Percentiles rank a stretch among this genome's conserved stretches.
These are phyloP conservation scores for Apiospora rasikravindrae DNA, from an alignment of 2,329 filamentous ascomycete genomes.

Conservation along the genomic window DNA sequence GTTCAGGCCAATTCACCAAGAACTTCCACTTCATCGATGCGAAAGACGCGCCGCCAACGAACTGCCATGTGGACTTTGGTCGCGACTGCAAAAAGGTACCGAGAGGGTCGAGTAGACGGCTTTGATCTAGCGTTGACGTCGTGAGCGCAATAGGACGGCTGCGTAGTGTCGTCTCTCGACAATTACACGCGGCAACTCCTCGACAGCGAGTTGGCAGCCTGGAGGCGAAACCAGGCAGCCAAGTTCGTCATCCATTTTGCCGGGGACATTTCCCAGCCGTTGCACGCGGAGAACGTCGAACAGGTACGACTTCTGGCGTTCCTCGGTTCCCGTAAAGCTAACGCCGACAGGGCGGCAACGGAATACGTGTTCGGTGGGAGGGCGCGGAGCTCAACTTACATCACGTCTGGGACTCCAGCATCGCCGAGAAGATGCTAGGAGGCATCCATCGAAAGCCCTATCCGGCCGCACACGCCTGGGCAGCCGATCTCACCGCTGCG, in stretches of 20 bases:
- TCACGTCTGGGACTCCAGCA: constrained; percentile 74
- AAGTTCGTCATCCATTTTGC: constrained; percentile 74
- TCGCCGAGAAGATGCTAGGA: constrained; percentile 68
- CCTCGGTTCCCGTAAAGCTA: too few species aligned
- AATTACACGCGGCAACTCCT: constrained; percentile 65
- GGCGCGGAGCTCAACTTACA: constrained; percentile 67
- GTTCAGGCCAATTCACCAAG: constrained; percentile 56
- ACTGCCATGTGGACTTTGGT: constrained; percentile 63
- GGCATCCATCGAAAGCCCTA: constrained; percentile 56
- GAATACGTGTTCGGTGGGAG: constrained; percentile 68
- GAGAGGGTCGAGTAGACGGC: too few species aligned
- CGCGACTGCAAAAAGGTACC: constrained; percentile 63
- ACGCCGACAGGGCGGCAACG: constrained; percentile 75
- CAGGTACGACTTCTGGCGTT: too few species aligned
- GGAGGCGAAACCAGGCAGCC: constrained; percentile 61
- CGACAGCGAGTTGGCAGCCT: constrained; percentile 49
- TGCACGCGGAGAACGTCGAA: constrained; percentile 63
- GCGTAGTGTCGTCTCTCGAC: constrained; percentile 64
- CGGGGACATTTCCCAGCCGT: constrained; percentile 72
- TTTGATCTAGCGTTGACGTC: not conserved
- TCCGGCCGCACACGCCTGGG: constrained; percentile 59
- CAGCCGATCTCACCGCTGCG: constrained; percentile 57
- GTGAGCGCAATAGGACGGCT: constrained; percentile 49
- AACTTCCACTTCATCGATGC: constrained; percentile 75
- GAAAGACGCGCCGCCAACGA: constrained; percentile 63